phyloP scores from a whole-genome alignment of 805 yeast species.

The Metschnikowia rubicola region DNA sequence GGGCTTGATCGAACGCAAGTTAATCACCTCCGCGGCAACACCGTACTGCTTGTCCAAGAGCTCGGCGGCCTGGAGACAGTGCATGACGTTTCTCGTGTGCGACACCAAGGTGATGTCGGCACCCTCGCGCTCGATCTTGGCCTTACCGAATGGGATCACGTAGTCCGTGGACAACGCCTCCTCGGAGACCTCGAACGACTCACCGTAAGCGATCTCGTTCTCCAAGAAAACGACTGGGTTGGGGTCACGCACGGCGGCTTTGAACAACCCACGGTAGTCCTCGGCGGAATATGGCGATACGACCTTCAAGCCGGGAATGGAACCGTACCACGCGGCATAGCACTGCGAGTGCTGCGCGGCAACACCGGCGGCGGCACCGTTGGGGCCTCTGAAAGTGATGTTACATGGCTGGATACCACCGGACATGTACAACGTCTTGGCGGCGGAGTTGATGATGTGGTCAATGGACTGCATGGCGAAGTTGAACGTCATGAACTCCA shows the following conservation, averaged over 20 bases:
- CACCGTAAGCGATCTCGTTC: slow-evolving; percentile 94
- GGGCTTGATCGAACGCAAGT: slow-evolving; percentile 96
- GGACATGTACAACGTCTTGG: slow-evolving; percentile 97
- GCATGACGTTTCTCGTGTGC: slow-evolving; percentile 86
- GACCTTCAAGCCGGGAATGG: slow-evolving; percentile 97
- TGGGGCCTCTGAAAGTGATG: slow-evolving; percentile 98
- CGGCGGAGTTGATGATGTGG: slow-evolving; percentile 97
- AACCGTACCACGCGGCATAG: slow-evolving; percentile 96
- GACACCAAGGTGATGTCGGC: slow-evolving; percentile 84
- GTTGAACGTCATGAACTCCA: slow-evolving; percentile 98
- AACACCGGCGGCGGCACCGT: slow-evolving; percentile 99
- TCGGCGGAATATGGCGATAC: slow-evolving; percentile 92
- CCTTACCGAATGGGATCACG: slow-evolving; percentile 89
- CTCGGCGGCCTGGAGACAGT: slow-evolving; percentile 88
- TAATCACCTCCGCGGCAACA: slow-evolving; percentile 88
- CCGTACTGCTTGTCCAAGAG: slow-evolving; percentile 78
- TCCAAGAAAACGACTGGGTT: slow-evolving; percentile 95
- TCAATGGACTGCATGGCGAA: slow-evolving; percentile 99
- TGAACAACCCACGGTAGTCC: slow-evolving; percentile 92
- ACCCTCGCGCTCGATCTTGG: slow-evolving; percentile 93
- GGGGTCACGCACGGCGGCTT: slow-evolving; percentile 98
- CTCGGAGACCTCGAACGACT: slow-evolving; percentile 82
- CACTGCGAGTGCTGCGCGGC: slow-evolving; percentile 99
- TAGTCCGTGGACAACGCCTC: slow-evolving; percentile 87
- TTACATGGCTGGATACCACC: slow-evolving; percentile 98